Percentiles rank a stretch among this genome's conserved stretches.
phyloP scores from a whole-genome alignment of 2,329 filamentous ascomycete species.

The Sporothrix variecibatus region DNA sequence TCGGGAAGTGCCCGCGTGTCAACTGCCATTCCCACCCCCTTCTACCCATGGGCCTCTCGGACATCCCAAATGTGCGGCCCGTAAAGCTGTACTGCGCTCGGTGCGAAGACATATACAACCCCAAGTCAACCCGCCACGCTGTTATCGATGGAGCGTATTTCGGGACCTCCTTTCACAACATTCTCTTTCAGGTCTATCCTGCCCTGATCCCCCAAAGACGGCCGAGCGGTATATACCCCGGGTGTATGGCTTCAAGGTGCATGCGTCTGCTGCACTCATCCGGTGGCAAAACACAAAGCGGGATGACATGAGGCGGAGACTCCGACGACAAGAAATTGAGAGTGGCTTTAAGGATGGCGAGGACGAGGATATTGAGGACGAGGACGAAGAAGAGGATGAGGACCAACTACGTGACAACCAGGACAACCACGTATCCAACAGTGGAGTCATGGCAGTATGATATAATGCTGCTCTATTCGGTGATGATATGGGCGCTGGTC shows the following conservation, averaged over 20 bases:
- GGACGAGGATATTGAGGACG: conserved; percentile 61
- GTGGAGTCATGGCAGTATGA: neutral
- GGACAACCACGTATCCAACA: neutral
- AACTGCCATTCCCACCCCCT: conserved; percentile 92
- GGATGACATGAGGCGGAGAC: conserved; percentile 77
- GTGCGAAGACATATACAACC: conserved; percentile 98
- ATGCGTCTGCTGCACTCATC: conserved; percentile 81
- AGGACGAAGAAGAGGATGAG: conserved; percentile 54
- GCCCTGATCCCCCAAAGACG: conserved; percentile 85
- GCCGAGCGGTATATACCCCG: conserved; percentile 81
- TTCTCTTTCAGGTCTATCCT: conserved; percentile 97
- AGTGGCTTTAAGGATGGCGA: conserved; percentile 75
- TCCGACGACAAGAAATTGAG: conserved; percentile 72
- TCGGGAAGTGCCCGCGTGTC: conserved; percentile 96
- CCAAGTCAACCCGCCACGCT: conserved; percentile 93
- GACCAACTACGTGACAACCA: conserved; percentile 35
- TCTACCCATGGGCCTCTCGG: conserved; percentile 90
- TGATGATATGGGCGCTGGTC: too few relatives aligned
- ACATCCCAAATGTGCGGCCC: conserved; percentile 81
- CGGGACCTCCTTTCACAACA: conserved; percentile 97
- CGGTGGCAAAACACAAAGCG: conserved; percentile 86
- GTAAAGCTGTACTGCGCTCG: conserved; percentile 97
- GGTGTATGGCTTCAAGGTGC: conserved; percentile 94
- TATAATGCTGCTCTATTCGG: neutral
- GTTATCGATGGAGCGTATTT: conserved; percentile 98